Percentiles rank a stretch among this genome's conserved stretches.
These are phyloP conservation scores for Lagenidium sp. DNA, from an alignment of 352 stramenopile genomes.

Conservation along the genomic window DNA sequence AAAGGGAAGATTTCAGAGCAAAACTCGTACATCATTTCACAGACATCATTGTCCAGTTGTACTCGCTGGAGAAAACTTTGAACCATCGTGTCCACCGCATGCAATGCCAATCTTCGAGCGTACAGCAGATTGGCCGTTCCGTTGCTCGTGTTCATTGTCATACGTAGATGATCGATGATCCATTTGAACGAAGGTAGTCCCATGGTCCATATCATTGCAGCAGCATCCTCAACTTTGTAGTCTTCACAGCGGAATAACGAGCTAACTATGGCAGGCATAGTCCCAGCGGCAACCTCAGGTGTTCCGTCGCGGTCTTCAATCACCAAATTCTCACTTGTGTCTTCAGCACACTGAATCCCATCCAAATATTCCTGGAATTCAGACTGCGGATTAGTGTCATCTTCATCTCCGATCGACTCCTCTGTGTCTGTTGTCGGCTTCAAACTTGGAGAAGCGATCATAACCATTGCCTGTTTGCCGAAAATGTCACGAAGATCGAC, in stretches of 20 bases:
- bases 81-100: slow-evolving; percentile 67
- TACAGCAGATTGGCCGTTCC: slow-evolving; percentile 10
- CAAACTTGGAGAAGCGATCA: slow-evolving; percentile 38
- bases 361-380: slow-evolving; percentile 25
- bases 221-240: slow-evolving; percentile 52
- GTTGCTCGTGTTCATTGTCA: slow-evolving; percentile 3
- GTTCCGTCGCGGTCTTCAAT: slow-evolving; percentile 39
- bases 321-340: slow-evolving; percentile 26
- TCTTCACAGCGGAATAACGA: slow-evolving; percentile 44
- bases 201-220: slow-evolving; percentile 58
- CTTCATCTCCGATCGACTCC: no score
- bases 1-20: slow-evolving; percentile 59
- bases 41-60: slow-evolving; percentile 47
- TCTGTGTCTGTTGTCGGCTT: not conserved
- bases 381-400: slow-evolving; percentile 5
- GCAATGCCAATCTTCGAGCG: slow-evolving; percentile 21
- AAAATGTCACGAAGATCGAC: slow-evolving; percentile 55
- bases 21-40: slow-evolving; percentile 54
- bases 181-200: slow-evolving; percentile 13
- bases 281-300: slow-evolving; percentile 55
- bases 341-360: not conserved
- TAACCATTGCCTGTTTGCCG: slow-evolving; percentile 41
- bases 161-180: slow-evolving; percentile 10
- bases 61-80: slow-evolving; percentile 69
- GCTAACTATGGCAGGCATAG: slow-evolving; percentile 45